Evolutionary conservation across 192 early-diverging fungal species (phyloP), one percentile per base, ranked within the genome.

Genomic region (Chytriomyces hyalinus): DNA sequence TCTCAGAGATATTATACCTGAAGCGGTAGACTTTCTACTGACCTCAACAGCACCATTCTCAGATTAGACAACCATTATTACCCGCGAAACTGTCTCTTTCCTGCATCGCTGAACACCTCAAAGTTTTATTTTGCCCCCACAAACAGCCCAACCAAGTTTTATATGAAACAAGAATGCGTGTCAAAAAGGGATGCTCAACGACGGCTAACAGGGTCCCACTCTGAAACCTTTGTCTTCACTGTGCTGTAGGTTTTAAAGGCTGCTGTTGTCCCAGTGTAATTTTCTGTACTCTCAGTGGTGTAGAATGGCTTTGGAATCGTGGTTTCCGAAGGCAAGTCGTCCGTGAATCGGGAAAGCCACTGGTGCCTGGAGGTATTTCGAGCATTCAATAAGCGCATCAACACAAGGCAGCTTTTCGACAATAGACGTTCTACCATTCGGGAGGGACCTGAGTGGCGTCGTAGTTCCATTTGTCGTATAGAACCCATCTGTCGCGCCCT

Each of bases 231-330:
- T 13, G 84, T 83, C 17, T 74, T 74, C 28, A 82, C 81, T 6
- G 87, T 88, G 73, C 49, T 79, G 78, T 88, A 88, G 10, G 84
- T 82, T 70, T 85, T 86, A 81, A 83, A 88, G 1, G 87, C 87
- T 3, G 77, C 85, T 9, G 15, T 36, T 10, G 82, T 83, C 11
- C 88, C 88, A 15, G 86, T 89, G 3, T 80, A 51, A 70, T 86
- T 82, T 67, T 89, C 85, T 11, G 51, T 9, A 22, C 26, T 22
- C 11, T 17, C 4, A n/a, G 74, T 70, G 0, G 69, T 28, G 80
- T 78, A 87, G 78, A 85, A 86, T 20, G 88, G 79, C 26, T 45
- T 81, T n/a, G 82, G 83, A 28, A 86, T 26, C n/a, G 80, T 84
- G 45, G 75, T 24, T 9, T 78, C 75, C 17, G 59, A 73, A 13